A percentile compares a stretch with the other conserved stretches of the same genome.
Conservation (phyloP, 1,139 yeast species). For the Torulaspora pretoriensis region DNA sequence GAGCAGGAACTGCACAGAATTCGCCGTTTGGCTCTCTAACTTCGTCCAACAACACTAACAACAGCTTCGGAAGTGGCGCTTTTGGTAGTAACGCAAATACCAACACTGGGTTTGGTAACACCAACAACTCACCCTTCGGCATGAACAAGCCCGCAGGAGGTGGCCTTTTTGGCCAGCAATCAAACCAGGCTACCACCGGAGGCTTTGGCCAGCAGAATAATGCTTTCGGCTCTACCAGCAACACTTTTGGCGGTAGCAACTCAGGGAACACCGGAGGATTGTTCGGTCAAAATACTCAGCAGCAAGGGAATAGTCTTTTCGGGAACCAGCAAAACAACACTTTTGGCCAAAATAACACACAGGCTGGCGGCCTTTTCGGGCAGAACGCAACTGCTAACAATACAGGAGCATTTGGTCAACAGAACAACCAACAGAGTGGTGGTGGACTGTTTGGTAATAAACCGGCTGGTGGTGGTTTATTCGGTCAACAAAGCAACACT, state of each 20-base stretch:
- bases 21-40: conserved; percentile 19
- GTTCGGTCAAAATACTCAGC: conserved; percentile 24
- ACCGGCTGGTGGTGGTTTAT: conserved; percentile 37
- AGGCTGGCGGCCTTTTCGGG: conserved; percentile 34
- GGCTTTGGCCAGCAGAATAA: conserved; percentile 12
- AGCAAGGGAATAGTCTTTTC: conserved; percentile 11
- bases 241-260: conserved; percentile 14
- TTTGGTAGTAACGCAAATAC: conserved; percentile 17
- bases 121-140: conserved; percentile 27
- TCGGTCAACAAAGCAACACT: conserved; percentile 34
- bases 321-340: conserved; percentile 19
- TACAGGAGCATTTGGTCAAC: conserved; percentile 34
- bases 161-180: conserved; percentile 30
- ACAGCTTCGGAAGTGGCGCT: conserved; percentile 17
- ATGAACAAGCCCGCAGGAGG: conserved; percentile 26
- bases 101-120: conserved; percentile 23
- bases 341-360: conserved; percentile 18
- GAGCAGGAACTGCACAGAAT: conserved; percentile 18
- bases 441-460: conserved; percentile 46
- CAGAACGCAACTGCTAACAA: conserved; percentile 20
- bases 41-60: conserved; percentile 14
- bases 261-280: conserved; percentile 21
- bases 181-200: conserved; percentile 14
- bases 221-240: conserved; percentile 13
- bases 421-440: conserved; percentile 20